Percentiles rank a stretch among this genome's conserved stretches.
Conservation (phyloP, 169 alveolate genomes). For the Pseudocohnilembus persalinus region DNA sequence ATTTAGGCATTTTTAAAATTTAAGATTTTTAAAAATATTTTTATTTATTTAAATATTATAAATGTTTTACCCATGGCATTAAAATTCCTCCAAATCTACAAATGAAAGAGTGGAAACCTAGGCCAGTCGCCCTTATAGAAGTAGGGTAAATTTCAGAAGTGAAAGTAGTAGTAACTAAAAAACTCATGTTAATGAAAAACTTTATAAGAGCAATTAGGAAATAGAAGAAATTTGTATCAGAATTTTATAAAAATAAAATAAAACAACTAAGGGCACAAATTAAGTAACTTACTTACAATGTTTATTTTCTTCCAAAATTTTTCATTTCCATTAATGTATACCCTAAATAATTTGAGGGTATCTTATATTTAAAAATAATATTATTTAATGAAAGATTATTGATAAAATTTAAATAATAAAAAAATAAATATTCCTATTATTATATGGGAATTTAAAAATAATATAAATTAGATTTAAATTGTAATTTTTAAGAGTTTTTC, state of each 20-base stretch:
- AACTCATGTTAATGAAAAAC: slow-evolving; percentile 15
- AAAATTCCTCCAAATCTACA: slow-evolving; percentile 18
- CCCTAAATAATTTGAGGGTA: slow-evolving; percentile 18
- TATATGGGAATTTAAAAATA: no score
- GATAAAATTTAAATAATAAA: no score
- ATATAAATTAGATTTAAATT: no score
- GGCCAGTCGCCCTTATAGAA: slow-evolving; percentile 18
- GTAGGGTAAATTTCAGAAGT: slow-evolving; percentile 18
- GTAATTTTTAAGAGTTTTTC: no score
- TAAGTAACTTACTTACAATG: slow-evolving; percentile 2
- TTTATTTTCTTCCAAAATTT: slow-evolving; percentile 15
- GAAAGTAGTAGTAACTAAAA: background rate
- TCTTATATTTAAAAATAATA: no score
- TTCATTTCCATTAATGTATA: background rate
- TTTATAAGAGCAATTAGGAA: slow-evolving; percentile 6
- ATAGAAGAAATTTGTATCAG: background rate
- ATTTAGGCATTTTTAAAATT: no score
- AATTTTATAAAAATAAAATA: background rate
- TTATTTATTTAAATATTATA: no score
- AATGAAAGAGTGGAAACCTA: background rate
- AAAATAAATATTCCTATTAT: no score
- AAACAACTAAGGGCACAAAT: slow-evolving; percentile 6
- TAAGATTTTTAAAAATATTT: no score
- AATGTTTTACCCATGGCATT: slow-evolving; percentile 25
- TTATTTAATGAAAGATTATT: no score